These are phyloP conservation scores for Naegleria gruberi DNA, from an alignment of 208 protist species.

Conservation along the genomic window DNA sequence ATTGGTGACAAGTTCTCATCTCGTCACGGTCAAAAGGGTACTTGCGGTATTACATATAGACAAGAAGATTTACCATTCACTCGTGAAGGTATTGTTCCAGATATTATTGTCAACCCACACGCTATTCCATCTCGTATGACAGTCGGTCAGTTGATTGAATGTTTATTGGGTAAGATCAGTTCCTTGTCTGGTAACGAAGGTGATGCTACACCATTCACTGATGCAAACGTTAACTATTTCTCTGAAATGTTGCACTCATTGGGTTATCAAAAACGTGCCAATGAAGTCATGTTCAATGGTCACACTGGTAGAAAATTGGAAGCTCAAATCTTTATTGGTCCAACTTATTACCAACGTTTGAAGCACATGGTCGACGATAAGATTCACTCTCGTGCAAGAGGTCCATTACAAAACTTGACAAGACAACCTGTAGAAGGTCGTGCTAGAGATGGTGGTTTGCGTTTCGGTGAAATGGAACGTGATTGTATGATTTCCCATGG, in stretches of 20 bases:
- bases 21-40: constrained; percentile 71
- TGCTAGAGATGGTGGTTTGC: constrained; percentile 81
- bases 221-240: constrained; percentile 67
- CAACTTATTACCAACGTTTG: constrained; percentile 92
- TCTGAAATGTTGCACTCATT: constrained; percentile 53
- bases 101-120: constrained; percentile 98
- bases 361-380: constrained; percentile 97
- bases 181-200: constrained; percentile 64
- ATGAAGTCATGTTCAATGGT: constrained; percentile 88
- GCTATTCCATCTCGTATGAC: constrained; percentile 98
- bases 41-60: constrained; percentile 84
- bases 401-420: constrained; percentile 74
- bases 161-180: constrained; percentile 70
- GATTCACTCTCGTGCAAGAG: constrained; percentile 72
- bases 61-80: constrained; percentile 96
- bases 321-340: constrained; percentile 83
- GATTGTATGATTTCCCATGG: constrained; percentile 94
- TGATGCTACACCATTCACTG: constrained; percentile 90
- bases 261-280: constrained; percentile 68
- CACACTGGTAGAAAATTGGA: constrained; percentile 80
- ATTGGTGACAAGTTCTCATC: constrained; percentile 96
- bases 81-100: constrained; percentile 83
- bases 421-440: constrained; percentile 88
- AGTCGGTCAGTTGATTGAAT: constrained; percentile 89
- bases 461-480: constrained; percentile 95